Percentiles rank a stretch among this genome's conserved stretches.
Conservation (phyloP, 2,329 filamentous ascomycete genomes). For the Pseudopithomyces chartarum region DNA sequence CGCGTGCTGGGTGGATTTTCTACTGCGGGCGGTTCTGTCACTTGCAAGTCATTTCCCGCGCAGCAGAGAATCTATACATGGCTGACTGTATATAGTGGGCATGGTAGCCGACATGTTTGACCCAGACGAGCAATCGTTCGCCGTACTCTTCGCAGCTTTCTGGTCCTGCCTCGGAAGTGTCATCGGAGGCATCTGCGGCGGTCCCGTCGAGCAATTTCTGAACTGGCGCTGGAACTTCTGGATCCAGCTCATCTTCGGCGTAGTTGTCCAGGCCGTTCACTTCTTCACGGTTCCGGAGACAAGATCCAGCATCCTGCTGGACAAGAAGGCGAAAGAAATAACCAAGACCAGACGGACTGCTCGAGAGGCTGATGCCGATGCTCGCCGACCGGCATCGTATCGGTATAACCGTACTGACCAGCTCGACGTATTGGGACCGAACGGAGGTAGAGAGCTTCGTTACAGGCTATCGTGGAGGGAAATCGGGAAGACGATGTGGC, state of each 20-base stretch:
- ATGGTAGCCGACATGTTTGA: conserved; percentile 67
- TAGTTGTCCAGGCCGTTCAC: conserved; percentile 69
- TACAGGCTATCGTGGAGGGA: conserved; percentile 47
- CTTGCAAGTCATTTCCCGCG: conserved; percentile 27
- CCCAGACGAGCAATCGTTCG: conserved; percentile 67
- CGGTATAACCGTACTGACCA: not conserved
- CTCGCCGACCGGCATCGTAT: not conserved
- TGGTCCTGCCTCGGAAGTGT: conserved; percentile 68
- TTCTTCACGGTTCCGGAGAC: conserved; percentile 76
- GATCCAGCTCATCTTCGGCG: conserved; percentile 82
- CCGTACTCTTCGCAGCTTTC: conserved; percentile 67
- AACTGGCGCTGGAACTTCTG: conserved; percentile 80
- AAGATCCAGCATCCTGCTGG: conserved; percentile 74
- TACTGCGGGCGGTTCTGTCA: conserved; percentile 66
- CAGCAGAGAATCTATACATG: not conserved
- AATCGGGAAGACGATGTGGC: conserved; percentile 57
- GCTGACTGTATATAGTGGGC: conserved; percentile 50
- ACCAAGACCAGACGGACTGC: conserved; percentile 56
- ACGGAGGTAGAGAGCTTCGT: conserved; percentile 56
- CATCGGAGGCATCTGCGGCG: conserved; percentile 78
- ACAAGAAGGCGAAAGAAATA: conserved; percentile 70
- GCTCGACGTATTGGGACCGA: conserved; percentile 66
- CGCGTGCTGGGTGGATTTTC: conserved; percentile 36
- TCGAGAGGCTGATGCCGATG: not conserved
- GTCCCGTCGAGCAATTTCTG: conserved; percentile 70